Percentiles rank a stretch among this genome's conserved stretches.
These are phyloP conservation scores for Trifolium repens DNA, from an alignment of 306 rosid species.

Conservation along the genomic window DNA sequence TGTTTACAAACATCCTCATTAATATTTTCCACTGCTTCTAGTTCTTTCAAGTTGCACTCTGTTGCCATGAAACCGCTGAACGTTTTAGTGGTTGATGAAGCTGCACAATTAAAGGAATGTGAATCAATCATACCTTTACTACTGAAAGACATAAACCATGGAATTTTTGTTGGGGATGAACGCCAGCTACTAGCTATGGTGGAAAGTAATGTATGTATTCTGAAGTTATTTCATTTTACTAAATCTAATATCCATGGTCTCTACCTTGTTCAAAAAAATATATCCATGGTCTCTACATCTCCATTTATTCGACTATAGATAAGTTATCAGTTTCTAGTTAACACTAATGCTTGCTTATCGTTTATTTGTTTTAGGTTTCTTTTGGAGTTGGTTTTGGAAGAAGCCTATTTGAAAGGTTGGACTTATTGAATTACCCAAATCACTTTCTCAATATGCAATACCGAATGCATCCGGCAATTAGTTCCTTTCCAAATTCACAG, in stretches of 20 bases:
- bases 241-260: too few relatives aligned
- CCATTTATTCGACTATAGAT: background rate
- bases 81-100: slow-evolving; percentile 80
- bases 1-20: slow-evolving; percentile 65
- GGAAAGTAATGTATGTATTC: slow-evolving; percentile 59
- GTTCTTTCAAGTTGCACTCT: slow-evolving; percentile 60
- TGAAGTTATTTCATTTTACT: background rate
- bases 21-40: slow-evolving; percentile 73
- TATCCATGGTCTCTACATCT: background rate
- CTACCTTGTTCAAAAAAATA: too few relatives aligned
- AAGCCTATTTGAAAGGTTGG: slow-evolving; percentile 76
- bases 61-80: slow-evolving; percentile 51
- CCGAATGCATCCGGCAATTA: slow-evolving; percentile 85
- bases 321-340: background rate
- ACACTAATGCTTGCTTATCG: background rate
- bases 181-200: slow-evolving; percentile 75
- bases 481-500: slow-evolving; percentile 65
- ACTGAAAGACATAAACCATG: slow-evolving; percentile 60
- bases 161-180: slow-evolving; percentile 80
- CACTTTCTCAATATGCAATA: slow-evolving; percentile 71
- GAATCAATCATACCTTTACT: slow-evolving; percentile 74
- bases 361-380: slow-evolving; percentile 51
- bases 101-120: slow-evolving; percentile 79
- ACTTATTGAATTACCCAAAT: slow-evolving; percentile 51
- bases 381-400: slow-evolving; percentile 66